Evolutionary conservation across 768 basidiomycete species (phyloP).

Genomic region (Lactarius hatsudake): DNA sequence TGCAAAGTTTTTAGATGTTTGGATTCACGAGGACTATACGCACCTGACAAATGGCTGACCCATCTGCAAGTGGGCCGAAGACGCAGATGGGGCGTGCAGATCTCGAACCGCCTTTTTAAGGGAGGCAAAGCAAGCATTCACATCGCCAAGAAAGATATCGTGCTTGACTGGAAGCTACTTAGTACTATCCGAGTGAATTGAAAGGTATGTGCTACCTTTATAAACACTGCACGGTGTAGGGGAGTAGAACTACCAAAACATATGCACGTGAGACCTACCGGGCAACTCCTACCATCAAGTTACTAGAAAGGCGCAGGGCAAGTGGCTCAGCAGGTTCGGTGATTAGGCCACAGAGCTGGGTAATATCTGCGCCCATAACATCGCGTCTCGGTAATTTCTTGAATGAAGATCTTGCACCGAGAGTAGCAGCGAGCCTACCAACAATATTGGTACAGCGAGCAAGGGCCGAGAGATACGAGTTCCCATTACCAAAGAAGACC

Average conservation of each 20-base stretch:
- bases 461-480: slow-evolving; percentile 1
- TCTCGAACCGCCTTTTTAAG: slow-evolving; percentile 80
- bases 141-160: slow-evolving; percentile 79
- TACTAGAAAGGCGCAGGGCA: slow-evolving; percentile 82
- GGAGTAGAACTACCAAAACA: not conserved
- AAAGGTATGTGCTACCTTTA: slow-evolving; percentile 39
- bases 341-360: slow-evolving; percentile 77
- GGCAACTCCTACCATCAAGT: slow-evolving; percentile 85
- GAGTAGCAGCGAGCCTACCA: slow-evolving; percentile 82
- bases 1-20: slow-evolving; percentile 6
- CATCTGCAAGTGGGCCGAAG: slow-evolving; percentile 65
- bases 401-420: slow-evolving; percentile 84
- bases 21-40: slow-evolving; percentile 23
- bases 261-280: slow-evolving; percentile 49
- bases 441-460: slow-evolving; percentile 3
- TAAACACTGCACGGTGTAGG: slow-evolving; percentile 39
- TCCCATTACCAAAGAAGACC: slow-evolving; percentile 73
- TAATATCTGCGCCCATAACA: slow-evolving; percentile 81
- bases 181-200: not conserved
- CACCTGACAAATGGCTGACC: slow-evolving; percentile 64
- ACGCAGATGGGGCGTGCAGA: slow-evolving; percentile 44
- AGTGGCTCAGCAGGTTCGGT: slow-evolving; percentile 82
- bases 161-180: slow-evolving; percentile 60
- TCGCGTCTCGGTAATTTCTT: slow-evolving; percentile 80
- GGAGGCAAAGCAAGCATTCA: slow-evolving; percentile 70